A percentile compares a stretch with the other conserved stretches of the same genome.
phyloP scores from a whole-genome alignment of 257 asterid genomes.

The Catharanthus roseus region DNA sequence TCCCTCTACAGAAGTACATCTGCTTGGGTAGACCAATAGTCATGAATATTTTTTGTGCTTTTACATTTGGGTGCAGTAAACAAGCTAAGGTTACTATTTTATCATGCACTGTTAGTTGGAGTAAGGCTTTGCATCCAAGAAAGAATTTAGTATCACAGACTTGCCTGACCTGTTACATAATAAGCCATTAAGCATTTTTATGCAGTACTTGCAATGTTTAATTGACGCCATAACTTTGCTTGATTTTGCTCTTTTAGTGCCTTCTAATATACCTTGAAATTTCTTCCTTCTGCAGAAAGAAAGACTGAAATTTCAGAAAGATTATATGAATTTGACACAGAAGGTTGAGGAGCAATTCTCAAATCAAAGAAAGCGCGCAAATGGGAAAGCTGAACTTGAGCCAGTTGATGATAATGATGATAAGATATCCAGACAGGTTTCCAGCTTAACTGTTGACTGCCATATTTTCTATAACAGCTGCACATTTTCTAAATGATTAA shows the following conservation, averaged over 20 bases:
- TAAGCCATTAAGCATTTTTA: background rate
- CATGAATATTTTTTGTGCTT: conserved; percentile 2
- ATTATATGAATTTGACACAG: conserved; percentile 40
- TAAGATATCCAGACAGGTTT: conserved; percentile 17
- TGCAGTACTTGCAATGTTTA: conserved; percentile 2
- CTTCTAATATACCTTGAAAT: background rate
- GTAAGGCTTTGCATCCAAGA: background rate
- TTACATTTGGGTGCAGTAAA: background rate
- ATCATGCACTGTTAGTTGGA: background rate
- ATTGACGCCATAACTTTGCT: conserved; percentile 9
- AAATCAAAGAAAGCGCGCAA: conserved; percentile 42
- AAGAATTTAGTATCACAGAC: background rate
- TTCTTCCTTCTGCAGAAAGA: conserved; percentile 42
- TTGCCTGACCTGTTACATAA: background rate
- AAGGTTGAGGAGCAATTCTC: conserved; percentile 56
- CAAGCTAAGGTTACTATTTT: background rate
- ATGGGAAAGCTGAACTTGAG: conserved; percentile 33
- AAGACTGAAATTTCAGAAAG: conserved; percentile 51
- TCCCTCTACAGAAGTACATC: background rate
- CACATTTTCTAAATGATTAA: background rate
- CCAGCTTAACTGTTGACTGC: background rate
- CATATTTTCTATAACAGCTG: background rate
- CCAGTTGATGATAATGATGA: conserved; percentile 28
- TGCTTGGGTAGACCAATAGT: background rate
- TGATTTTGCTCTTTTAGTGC: background rate